These are phyloP conservation scores for Aspergillaceae sp. DNA, from an alignment of 2,329 filamentous ascomycete species.

Conservation along the genomic window DNA sequence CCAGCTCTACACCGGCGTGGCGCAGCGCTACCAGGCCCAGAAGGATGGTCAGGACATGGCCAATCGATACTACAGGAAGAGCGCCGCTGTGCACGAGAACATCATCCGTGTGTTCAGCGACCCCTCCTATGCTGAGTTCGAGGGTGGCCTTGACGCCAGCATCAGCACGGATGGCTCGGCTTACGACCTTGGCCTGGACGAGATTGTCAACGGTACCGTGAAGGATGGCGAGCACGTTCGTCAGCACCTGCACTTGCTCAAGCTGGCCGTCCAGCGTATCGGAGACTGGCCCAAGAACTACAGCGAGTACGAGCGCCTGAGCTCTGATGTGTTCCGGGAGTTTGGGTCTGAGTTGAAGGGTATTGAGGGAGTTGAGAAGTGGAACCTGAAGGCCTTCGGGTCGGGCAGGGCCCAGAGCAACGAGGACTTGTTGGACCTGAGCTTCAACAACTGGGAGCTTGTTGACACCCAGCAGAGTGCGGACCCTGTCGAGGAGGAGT, in stretches of 20 bases:
- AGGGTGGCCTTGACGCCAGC: constrained; percentile 10
- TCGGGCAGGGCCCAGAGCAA: constrained; percentile 39
- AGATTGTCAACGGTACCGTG: background rate
- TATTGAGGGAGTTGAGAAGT: constrained; percentile 41
- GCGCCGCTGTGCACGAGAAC: constrained; percentile 29
- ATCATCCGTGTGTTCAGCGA: constrained; percentile 29
- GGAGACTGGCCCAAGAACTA: constrained; percentile 41
- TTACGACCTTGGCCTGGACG: constrained; percentile 15
- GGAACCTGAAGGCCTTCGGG: constrained; percentile 40
- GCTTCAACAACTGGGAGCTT: no score
- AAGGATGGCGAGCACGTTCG: constrained; percentile 22
- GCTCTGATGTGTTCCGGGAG: constrained; percentile 35
- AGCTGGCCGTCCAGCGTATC: constrained; percentile 32
- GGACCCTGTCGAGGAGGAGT: no score
- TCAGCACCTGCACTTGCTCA: constrained; percentile 31
- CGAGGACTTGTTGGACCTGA: constrained; percentile 15
- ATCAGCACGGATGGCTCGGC: constrained; percentile 14
- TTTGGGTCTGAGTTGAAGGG: constrained; percentile 35
- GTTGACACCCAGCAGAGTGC: no score
- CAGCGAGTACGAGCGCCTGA: constrained; percentile 41
- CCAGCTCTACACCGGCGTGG: constrained; percentile 40
- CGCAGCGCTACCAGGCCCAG: constrained; percentile 24
- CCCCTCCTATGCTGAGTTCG: constrained; percentile 21
- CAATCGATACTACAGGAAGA: constrained; percentile 33
- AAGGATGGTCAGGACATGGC: constrained; percentile 27